Percentiles rank a stretch among this genome's conserved stretches.
Evolutionary conservation across 768 basidiomycete genomes (phyloP).

Genomic region (Tulasnella sp.): DNA sequence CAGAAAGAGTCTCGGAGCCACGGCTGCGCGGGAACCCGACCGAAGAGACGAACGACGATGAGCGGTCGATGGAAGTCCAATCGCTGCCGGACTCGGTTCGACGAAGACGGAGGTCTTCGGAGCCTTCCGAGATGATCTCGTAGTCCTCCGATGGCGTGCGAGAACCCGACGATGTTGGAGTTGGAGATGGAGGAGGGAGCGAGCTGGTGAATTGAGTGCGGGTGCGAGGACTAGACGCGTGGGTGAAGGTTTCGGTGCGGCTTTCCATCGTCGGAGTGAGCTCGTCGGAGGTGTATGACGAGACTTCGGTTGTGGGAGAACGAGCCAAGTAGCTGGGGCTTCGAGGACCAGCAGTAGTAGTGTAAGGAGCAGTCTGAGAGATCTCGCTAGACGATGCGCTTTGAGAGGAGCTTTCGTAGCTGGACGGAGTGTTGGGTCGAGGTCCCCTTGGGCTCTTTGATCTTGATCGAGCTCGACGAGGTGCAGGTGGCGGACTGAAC

Average conservation of each 20-base stretch:
- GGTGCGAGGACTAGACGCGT: neutral
- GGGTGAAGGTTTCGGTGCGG: neutral
- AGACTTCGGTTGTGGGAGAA: slow-evolving; percentile 11
- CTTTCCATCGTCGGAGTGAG: neutral
- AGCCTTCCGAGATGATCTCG: neutral
- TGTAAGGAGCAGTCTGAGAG: slow-evolving; percentile 6
- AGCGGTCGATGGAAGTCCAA: neutral
- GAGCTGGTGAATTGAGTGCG: neutral
- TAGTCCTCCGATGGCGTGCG: neutral
- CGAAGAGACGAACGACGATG: neutral
- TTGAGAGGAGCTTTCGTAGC: neutral
- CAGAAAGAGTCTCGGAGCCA: neutral
- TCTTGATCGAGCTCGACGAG: neutral
- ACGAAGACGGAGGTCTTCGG: neutral
- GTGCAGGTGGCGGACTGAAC: slow-evolving; percentile 22
- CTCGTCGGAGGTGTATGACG: slow-evolving; percentile 5
- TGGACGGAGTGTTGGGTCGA: neutral
- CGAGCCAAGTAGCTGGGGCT: slow-evolving; percentile 8
- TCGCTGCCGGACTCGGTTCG: neutral
- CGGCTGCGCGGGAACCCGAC: neutral
- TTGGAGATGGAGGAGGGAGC: neutral
- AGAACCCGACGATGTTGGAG: neutral
- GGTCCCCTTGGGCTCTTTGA: neutral
- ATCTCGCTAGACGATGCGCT: slow-evolving; percentile 11
- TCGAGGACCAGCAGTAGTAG: neutral